Conservation (phyloP, 2,329 filamentous ascomycete genomes). For the Colletotrichum simmondsii region DNA sequence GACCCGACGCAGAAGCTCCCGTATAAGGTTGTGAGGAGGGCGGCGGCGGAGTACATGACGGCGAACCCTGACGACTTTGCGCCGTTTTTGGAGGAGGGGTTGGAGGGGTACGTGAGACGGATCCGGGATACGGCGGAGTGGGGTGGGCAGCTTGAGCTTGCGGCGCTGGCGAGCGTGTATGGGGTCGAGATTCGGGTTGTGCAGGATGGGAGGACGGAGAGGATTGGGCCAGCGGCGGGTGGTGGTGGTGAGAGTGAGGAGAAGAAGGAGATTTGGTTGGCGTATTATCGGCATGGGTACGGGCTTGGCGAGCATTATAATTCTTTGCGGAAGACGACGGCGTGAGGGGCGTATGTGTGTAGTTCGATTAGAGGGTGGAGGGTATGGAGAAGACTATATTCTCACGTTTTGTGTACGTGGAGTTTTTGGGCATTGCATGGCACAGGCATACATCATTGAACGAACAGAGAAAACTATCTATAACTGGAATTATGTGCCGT, state of each 20-base stretch:
- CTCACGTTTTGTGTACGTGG: background rate
- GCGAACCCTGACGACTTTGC: constrained; percentile 82
- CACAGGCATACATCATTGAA: background rate
- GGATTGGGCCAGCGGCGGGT: constrained; percentile 65
- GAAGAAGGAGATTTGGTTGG: constrained; percentile 77
- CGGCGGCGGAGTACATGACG: constrained; percentile 82
- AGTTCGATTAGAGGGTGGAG: too few relatives aligned
- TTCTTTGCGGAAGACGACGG: constrained; percentile 70
- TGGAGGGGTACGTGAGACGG: constrained; percentile 78
- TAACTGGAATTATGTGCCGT: background rate
- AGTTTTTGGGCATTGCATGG: background rate
- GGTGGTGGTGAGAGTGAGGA: constrained; percentile 52
- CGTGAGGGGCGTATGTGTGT: background rate
- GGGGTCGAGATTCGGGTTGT: constrained; percentile 85
- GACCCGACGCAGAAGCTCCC: constrained; percentile 40
- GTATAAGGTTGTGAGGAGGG: constrained; percentile 76
- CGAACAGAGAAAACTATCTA: background rate
- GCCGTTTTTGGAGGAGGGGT: constrained; percentile 85
- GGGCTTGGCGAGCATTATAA: constrained; percentile 98
- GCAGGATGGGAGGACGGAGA: constrained; percentile 84
- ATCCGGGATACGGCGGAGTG: constrained; percentile 92
- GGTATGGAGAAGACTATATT: too few relatives aligned
- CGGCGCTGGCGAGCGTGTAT: constrained; percentile 85
- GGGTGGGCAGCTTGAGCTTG: constrained; percentile 92
- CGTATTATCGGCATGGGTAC: constrained; percentile 94